A percentile compares a stretch with the other conserved stretches of the same genome.
Evolutionary conservation across 140 eudicot species (phyloP).

Genomic region (Anethum foeniculum): DNA sequence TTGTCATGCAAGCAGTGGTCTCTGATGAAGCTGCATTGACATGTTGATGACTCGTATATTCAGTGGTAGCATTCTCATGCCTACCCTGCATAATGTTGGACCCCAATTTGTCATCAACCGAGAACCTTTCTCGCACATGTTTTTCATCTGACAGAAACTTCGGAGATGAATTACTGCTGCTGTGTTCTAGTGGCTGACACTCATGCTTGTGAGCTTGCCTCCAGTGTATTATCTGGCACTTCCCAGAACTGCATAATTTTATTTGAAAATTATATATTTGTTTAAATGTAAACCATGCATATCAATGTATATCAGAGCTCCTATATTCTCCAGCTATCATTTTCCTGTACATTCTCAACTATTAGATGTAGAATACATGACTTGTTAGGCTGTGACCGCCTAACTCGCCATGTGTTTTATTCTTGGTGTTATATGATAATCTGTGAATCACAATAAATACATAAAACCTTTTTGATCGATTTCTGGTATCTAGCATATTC

Average conservation of each 20-base stretch:
- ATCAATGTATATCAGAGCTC: neutral
- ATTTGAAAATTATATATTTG: neutral
- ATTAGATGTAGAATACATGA: neutral
- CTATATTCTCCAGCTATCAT: neutral
- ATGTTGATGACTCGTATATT: conserved; percentile 24
- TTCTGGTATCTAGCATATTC: neutral
- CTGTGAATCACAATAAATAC: neutral
- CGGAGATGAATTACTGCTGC: conserved; percentile 33
- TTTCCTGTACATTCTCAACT: neutral
- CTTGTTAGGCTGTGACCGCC: conserved; percentile 1
- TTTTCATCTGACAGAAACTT: conserved; percentile 33
- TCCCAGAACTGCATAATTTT: conserved; percentile 68
- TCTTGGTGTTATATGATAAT: neutral
- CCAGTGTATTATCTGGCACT: conserved; percentile 90
- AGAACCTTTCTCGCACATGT: conserved; percentile 25
- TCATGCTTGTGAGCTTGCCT: conserved; percentile 80
- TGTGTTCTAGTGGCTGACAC: conserved; percentile 51
- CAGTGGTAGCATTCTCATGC: conserved; percentile 22
- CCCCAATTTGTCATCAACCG: conserved; percentile 18
- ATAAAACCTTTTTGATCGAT: neutral
- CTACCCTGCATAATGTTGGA: conserved; percentile 24
- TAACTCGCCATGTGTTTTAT: neutral
- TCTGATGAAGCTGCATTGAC: conserved; percentile 3
- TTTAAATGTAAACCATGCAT: neutral
- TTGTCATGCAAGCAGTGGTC: conserved; percentile 6